These are phyloP conservation scores for Beauveria sp. DNA, from an alignment of 2,329 filamentous ascomycete genomes.

Conservation along the genomic window DNA sequence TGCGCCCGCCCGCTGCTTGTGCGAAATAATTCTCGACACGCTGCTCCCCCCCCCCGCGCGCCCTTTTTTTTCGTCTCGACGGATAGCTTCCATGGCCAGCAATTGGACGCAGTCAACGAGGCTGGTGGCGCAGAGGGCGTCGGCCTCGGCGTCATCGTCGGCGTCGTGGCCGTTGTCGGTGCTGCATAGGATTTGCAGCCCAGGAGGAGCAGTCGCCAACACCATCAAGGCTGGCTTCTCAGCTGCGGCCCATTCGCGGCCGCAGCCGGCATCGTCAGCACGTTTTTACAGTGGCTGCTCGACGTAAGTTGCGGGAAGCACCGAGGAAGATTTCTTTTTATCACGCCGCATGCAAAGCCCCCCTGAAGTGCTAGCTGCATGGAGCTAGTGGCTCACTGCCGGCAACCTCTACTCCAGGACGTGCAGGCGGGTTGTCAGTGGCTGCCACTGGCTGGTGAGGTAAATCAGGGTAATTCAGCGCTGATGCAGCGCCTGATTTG, in stretches of 20 bases:
- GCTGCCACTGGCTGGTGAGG: no score
- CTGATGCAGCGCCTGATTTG: neutral
- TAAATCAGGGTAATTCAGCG: neutral
- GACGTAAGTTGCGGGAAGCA: neutral
- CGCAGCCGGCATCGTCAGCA: neutral
- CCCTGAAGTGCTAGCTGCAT: constrained; percentile 1
- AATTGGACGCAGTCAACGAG: neutral
- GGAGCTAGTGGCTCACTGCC: constrained; percentile 1
- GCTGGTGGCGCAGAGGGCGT: neutral
- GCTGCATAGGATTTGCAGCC: neutral
- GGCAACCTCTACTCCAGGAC: neutral
- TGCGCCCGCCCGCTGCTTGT: neutral
- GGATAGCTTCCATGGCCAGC: neutral
- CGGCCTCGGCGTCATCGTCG: neutral
- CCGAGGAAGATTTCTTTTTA: neutral
- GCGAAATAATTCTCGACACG: neutral
- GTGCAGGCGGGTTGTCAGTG: no score
- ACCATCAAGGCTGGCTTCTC: neutral
- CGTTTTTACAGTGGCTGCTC: neutral
- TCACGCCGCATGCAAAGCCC: neutral
- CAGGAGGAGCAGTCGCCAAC: neutral
- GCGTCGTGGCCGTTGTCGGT: neutral
- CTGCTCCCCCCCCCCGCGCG: neutral
- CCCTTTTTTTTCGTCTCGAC: no score
- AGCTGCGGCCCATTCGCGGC: constrained; percentile 5